Base-by-base conservation (phyloP, 768 basidiomycete species). In the Lepiota brunneoincarnata region DNA sequence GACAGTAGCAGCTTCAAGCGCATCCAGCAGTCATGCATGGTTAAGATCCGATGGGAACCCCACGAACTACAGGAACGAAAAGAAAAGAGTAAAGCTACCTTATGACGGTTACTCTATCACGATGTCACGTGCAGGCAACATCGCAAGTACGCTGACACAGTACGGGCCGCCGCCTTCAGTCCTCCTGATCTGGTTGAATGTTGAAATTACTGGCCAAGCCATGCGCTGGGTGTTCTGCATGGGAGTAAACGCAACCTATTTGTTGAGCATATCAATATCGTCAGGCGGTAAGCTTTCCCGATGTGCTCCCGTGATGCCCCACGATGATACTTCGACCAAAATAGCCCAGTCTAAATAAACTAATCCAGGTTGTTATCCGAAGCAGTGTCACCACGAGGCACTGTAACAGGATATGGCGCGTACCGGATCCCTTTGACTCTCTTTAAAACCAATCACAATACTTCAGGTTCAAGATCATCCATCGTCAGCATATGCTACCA, bases 331-430 rank as follows among this genome's bases (percentile, higher is more conserved):
- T n/a, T 17, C 4, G 31, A 47, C 7, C n/a, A 10, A 31, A 31
- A 23, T 31, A 21, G 6, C 26, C 17, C 20, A 15, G 28, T 17
- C 10, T 20, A 18, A 41, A 17, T 34, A 47, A 15, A 6, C 6
- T 20, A n/a, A 34, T 24, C 24, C 9, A 7, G 38, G 41, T 6
- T 31, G 40, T 43, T 41, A 42, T 51, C 26, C 50, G 41, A 51
- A 51, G 50, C 50, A 35, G 34, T 2, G 12, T 15, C 15, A 37
- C 50, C 50, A 51, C 42, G 41, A 51, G 50, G 41, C 28, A n/a
- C 18, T 2, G 11, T 20, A 3, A 14, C 26, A 7, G 15, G 28
- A 15, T 6, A 10, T 6, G 24, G 2, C 9, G 23, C 24, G 21
- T 43, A 43, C 5, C 20, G 11, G 21, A 11, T 24, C 20, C 24